Conservation (phyloP, 495 filamentous ascomycete species). For the Podospora fimiseda region DNA sequence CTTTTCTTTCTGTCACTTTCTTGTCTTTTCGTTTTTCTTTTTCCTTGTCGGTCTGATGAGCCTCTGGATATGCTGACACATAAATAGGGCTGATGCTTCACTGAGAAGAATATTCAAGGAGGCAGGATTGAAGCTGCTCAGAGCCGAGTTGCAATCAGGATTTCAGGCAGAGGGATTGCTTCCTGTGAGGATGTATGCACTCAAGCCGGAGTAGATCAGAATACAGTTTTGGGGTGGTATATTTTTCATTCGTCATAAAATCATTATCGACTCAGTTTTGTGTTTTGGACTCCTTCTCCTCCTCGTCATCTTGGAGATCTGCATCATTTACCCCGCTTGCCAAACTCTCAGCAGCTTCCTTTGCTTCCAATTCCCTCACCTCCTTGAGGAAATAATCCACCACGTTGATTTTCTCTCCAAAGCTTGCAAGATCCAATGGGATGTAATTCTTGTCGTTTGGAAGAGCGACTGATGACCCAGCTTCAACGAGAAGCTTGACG, state of each 20-base stretch:
- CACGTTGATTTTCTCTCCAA: constrained; percentile 60
- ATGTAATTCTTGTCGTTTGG: constrained; percentile 79
- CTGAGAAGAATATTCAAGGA: constrained; percentile 63
- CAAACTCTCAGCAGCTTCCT: constrained; percentile 34
- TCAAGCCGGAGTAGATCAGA: constrained; percentile 31
- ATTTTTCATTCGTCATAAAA: neutral
- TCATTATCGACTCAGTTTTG: neutral
- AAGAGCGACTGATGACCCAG: constrained; percentile 58
- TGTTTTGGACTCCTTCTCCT: neutral
- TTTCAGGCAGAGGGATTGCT: constrained; percentile 48
- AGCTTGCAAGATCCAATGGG: constrained; percentile 77
- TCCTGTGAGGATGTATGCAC: constrained; percentile 66
- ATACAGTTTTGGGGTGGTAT: neutral
- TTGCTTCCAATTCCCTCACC: constrained; percentile 49
- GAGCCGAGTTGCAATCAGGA: constrained; percentile 69
- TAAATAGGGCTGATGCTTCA: constrained; percentile 56
- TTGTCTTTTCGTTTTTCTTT: neutral
- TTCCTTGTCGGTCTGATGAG: neutral
- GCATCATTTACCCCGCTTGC: constrained; percentile 19
- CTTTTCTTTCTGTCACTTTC: too few species aligned
- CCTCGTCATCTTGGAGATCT: constrained; percentile 19
- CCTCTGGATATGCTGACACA: neutral
- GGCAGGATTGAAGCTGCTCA: constrained; percentile 60
- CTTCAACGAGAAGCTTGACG: constrained; percentile 65
- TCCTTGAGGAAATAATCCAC: constrained; percentile 58